A percentile compares a stretch with the other conserved stretches of the same genome.
Conservation (phyloP, 768 basidiomycete species). For the Lactarius evosmus region DNA sequence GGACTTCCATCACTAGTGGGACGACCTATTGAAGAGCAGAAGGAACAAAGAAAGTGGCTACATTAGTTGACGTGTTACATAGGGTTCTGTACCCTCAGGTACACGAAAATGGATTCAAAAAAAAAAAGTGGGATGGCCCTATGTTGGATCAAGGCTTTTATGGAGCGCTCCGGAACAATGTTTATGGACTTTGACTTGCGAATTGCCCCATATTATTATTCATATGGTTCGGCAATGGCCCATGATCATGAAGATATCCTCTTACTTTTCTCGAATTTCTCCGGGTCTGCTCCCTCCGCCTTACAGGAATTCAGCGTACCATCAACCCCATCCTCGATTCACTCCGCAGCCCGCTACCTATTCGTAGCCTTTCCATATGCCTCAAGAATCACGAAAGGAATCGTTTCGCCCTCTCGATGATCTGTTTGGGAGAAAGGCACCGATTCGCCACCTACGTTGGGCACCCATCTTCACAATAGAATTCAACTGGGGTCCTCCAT, state of each 20-base stretch:
- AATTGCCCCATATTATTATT: no score
- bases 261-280: not conserved
- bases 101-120: no score
- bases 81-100: no score
- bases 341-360: not conserved
- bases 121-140: no score
- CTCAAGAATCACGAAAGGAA: not conserved
- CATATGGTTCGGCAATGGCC: no score
- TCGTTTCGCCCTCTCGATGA: not conserved
- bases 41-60: no score
- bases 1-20: not conserved
- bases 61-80: no score
- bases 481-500: not conserved
- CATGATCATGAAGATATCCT: not conserved
- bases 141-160: not conserved
- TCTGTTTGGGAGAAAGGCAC: not conserved
- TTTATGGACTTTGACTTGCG: not conserved
- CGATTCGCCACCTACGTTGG: not conserved
- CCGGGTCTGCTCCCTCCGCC: not conserved
- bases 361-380: not conserved
- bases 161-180: not conserved
- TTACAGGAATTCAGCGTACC: not conserved
- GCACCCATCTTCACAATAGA: no score
- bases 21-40: no score
- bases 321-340: not conserved